Percentiles rank a stretch among this genome's conserved stretches.
These are phyloP conservation scores for Vanderwaltozyma verrucispora DNA, from an alignment of 805 yeast species.

Conservation along the genomic window DNA sequence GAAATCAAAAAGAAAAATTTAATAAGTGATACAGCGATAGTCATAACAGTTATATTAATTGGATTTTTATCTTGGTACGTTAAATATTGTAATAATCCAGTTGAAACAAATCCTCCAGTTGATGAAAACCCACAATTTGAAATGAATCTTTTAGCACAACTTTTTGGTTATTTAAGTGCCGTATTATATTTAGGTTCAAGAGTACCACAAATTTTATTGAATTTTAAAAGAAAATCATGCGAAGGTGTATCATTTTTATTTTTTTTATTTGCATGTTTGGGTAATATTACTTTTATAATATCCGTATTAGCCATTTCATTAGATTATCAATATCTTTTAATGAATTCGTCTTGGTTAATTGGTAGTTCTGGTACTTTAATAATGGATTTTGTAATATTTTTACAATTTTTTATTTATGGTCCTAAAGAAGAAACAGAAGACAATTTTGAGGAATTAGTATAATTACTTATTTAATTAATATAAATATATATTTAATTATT, in stretches of 20 bases:
- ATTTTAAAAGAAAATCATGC: constrained; percentile 79
- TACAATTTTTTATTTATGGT: constrained; percentile 77
- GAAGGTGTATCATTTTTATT: constrained; percentile 93
- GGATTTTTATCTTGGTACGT: constrained; percentile 87
- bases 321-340: constrained; percentile 56
- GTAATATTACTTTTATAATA: constrained; percentile 82
- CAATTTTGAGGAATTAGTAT: not conserved
- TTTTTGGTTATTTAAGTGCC: constrained; percentile 77
- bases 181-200: constrained; percentile 74
- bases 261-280: constrained; percentile 89
- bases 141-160: constrained; percentile 71
- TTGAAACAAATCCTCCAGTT: constrained; percentile 7
- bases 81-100: constrained; percentile 40
- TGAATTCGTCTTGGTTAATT: constrained; percentile 86
- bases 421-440: not conserved
- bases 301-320: constrained; percentile 71
- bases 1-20: constrained; percentile 14
- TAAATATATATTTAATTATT: too few species aligned
- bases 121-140: constrained; percentile 35
- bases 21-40: constrained; percentile 39
- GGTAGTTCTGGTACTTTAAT: constrained; percentile 84
- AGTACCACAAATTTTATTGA: constrained; percentile 81
- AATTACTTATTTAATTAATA: too few species aligned
- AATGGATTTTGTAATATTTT: constrained; percentile 74
- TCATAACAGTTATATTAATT: constrained; percentile 54